These are phyloP conservation scores for Colletotrichum falcatum DNA, from an alignment of 2,329 filamentous ascomycete genomes.

Conservation along the genomic window DNA sequence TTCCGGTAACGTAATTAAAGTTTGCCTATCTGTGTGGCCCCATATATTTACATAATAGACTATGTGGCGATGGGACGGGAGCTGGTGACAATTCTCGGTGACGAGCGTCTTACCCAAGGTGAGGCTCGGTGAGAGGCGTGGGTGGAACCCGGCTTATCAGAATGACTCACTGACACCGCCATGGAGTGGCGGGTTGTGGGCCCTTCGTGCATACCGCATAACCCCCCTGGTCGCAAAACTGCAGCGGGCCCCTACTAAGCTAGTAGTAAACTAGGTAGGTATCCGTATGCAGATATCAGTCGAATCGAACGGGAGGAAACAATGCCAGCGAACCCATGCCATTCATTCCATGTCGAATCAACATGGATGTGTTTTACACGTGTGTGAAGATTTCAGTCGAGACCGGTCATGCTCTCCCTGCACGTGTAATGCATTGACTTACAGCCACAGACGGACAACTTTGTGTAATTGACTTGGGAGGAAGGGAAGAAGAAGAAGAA, in stretches of 20 bases:
- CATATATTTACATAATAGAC: not conserved
- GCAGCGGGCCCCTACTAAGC: not conserved
- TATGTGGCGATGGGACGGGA: no score
- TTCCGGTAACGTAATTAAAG: not conserved
- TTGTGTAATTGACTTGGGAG: not conserved
- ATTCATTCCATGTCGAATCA: not conserved
- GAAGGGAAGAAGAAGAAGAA: no score
- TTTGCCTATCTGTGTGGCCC: not conserved
- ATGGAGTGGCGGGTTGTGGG: slow-evolving; percentile 22
- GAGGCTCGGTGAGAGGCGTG: not conserved
- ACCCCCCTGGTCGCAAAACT: not conserved
- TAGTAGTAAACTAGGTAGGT: no score
- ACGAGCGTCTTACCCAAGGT: not conserved
- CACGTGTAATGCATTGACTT: not conserved
- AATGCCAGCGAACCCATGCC: slow-evolving; percentile 10
- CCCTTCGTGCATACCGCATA: not conserved
- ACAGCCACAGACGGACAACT: not conserved
- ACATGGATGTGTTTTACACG: slow-evolving; percentile 19
- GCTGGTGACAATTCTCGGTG: slow-evolving; percentile 8
- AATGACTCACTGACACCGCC: slow-evolving; percentile 12
- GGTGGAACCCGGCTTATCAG: slow-evolving; percentile 16
- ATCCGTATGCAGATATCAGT: not conserved
- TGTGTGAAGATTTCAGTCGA: slow-evolving; percentile 3
- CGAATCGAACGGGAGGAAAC: slow-evolving; percentile 19
- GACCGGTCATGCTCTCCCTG: not conserved